Percentiles rank a stretch among this genome's conserved stretches.
phyloP scores from a whole-genome alignment of 176 grass and related monocot species.

The Rhipidocladum racemiflorum region DNA sequence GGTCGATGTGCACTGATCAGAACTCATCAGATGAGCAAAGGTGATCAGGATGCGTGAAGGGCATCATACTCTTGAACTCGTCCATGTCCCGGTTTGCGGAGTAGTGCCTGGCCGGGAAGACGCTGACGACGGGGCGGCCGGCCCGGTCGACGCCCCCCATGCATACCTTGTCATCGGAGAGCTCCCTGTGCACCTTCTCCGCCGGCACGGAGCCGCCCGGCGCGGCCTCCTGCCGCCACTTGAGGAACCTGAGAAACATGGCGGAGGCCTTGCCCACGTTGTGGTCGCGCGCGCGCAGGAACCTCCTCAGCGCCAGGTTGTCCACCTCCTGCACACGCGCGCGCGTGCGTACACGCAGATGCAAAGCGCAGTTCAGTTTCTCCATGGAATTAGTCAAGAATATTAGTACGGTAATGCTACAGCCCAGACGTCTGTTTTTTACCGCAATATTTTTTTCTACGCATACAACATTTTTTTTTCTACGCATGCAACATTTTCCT shows the following conservation, averaged over 20 bases:
- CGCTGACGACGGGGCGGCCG: slow-evolving; percentile 51
- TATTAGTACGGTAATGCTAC: too few species aligned
- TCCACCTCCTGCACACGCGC: slow-evolving; percentile 51
- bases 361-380: too few species aligned
- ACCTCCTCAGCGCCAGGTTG: slow-evolving; percentile 69
- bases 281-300: slow-evolving; percentile 70
- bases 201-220: slow-evolving; percentile 66
- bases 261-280: slow-evolving; percentile 53
- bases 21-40: neutral
- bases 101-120: slow-evolving; percentile 55
- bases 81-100: slow-evolving; percentile 58
- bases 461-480: too few species aligned
- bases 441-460: too few species aligned
- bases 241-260: slow-evolving; percentile 63
- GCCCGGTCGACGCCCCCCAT: slow-evolving; percentile 61
- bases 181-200: slow-evolving; percentile 42
- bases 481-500: too few species aligned
- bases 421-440: too few species aligned
- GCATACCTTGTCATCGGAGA: slow-evolving; percentile 52
- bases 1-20: neutral
- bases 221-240: slow-evolving; percentile 55
- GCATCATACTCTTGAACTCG: slow-evolving; percentile 50
- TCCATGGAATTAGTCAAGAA: too few species aligned
- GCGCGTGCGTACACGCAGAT: neutral
- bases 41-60: neutral